Evolutionary conservation across 495 filamentous ascomycete species (phyloP).

Genomic region (Cairneyella variabilis): DNA sequence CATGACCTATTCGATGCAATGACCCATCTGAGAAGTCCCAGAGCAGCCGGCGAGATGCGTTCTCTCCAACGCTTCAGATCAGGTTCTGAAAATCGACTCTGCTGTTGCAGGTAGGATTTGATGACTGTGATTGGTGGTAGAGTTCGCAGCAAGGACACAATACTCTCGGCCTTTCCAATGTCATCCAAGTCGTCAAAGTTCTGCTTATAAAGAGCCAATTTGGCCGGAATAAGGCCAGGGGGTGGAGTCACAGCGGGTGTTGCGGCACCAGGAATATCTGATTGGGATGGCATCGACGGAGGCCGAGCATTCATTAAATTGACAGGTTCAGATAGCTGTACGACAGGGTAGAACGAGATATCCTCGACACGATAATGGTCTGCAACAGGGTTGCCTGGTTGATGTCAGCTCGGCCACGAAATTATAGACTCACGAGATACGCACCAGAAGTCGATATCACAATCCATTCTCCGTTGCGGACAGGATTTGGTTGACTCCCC

Average conservation of each 20-base stretch:
- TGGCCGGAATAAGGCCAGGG: not conserved
- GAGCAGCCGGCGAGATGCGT: conserved; percentile 59
- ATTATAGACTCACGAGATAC: not conserved
- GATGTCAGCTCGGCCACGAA: conserved; percentile 7
- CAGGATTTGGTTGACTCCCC: conserved; percentile 22
- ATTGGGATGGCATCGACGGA: not conserved
- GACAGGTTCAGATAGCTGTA: conserved; percentile 18
- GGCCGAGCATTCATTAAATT: not conserved
- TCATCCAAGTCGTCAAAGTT: conserved; percentile 42
- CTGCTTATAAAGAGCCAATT: conserved; percentile 43
- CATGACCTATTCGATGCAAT: conserved; percentile 87
- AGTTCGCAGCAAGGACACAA: conserved; percentile 59
- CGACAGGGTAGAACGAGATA: conserved; percentile 18
- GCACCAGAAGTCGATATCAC: conserved; percentile 29
- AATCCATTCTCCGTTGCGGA: conserved; percentile 59
- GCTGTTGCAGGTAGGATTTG: conserved; percentile 49
- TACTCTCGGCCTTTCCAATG: conserved; percentile 44
- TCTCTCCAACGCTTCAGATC: conserved; percentile 57
- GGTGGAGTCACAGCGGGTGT: conserved; percentile 23
- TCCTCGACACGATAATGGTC: conserved; percentile 24
- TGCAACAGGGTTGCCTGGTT: conserved; percentile 1
- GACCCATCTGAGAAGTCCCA: conserved; percentile 79
- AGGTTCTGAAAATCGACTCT: conserved; percentile 31
- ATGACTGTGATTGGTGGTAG: conserved; percentile 67
- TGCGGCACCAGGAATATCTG: not conserved